These are phyloP conservation scores for Termitomyces sp. DNA, from an alignment of 768 basidiomycete genomes.

Conservation along the genomic window DNA sequence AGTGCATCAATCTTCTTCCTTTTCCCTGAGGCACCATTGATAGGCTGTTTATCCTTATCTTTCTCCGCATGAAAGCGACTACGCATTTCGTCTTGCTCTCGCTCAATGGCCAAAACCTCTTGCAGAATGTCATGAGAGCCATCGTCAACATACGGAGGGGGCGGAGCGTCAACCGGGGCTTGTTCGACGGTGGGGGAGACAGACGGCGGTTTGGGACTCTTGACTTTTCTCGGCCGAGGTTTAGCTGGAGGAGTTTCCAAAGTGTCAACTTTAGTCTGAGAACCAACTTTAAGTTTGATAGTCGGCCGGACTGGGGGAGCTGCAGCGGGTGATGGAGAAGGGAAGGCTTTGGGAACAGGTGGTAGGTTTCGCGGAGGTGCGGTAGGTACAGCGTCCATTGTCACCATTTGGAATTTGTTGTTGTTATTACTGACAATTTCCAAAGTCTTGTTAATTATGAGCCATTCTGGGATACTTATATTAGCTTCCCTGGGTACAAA, in stretches of 20 bases:
- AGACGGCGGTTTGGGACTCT: constrained; percentile 30
- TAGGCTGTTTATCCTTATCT: constrained; percentile 30
- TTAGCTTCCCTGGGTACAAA: background rate
- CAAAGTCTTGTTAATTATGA: constrained; percentile 79
- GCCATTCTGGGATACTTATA: constrained; percentile 64
- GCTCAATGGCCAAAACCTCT: constrained; percentile 79
- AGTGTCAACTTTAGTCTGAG: constrained; percentile 28
- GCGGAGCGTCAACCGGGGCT: constrained; percentile 51
- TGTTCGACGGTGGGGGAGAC: constrained; percentile 21
- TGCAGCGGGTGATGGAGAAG: constrained; percentile 18
- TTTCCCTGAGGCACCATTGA: constrained; percentile 45
- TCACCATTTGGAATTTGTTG: constrained; percentile 28
- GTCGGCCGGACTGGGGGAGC: constrained; percentile 42
- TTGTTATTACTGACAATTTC: constrained; percentile 40
- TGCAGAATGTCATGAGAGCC: constrained; percentile 79
- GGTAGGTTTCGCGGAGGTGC: constrained; percentile 32
- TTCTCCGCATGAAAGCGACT: constrained; percentile 39
- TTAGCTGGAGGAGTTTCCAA: constrained; percentile 33
- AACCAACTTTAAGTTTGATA: constrained; percentile 66
- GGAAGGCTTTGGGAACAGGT: constrained; percentile 37
- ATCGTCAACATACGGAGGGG: constrained; percentile 71
- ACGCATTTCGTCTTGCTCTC: constrained; percentile 56
- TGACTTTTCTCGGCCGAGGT: constrained; percentile 38
- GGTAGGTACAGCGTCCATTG: constrained; percentile 19
- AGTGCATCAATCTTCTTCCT: constrained; percentile 46